Evolutionary conservation across 306 rosid species (phyloP).

Genomic region (Glycyrrhiza uralensis): DNA sequence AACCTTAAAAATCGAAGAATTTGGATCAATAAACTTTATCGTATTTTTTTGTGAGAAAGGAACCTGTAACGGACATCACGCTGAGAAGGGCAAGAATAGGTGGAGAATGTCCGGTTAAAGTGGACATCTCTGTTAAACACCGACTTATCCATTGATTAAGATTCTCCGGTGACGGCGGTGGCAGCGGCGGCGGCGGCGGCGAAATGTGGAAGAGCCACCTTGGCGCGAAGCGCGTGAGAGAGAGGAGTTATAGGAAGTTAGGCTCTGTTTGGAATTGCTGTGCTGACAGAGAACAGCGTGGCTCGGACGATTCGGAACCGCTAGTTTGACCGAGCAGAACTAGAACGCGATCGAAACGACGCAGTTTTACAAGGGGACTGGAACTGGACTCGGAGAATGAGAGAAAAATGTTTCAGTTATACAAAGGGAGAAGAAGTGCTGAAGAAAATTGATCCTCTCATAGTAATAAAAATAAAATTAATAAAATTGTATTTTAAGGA

Average conservation of each 20-base stretch:
- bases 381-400: neutral
- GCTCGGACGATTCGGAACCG: neutral
- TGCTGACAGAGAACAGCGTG: constrained; percentile 24
- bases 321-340: constrained; percentile 1
- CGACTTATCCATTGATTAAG: constrained; percentile 44
- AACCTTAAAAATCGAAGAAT: neutral
- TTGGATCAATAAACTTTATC: neutral
- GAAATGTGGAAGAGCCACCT: constrained; percentile 11
- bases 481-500: no score
- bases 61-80: constrained; percentile 87
- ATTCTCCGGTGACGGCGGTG: neutral
- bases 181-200: neutral
- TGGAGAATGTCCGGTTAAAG: constrained; percentile 30
- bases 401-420: neutral
- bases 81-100: constrained; percentile 48
- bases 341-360: constrained; percentile 22
- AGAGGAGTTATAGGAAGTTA: neutral
- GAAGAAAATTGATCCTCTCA: no score
- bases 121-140: constrained; percentile 34
- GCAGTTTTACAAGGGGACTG: neutral
- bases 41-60: neutral
- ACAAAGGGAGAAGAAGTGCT: no score
- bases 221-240: neutral
- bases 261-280: neutral
- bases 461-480: no score